Percentiles rank a stretch among this genome's conserved stretches.
Evolutionary conservation across 2,329 filamentous ascomycete genomes (phyloP).

Genomic region (Cercospora janseana): DNA sequence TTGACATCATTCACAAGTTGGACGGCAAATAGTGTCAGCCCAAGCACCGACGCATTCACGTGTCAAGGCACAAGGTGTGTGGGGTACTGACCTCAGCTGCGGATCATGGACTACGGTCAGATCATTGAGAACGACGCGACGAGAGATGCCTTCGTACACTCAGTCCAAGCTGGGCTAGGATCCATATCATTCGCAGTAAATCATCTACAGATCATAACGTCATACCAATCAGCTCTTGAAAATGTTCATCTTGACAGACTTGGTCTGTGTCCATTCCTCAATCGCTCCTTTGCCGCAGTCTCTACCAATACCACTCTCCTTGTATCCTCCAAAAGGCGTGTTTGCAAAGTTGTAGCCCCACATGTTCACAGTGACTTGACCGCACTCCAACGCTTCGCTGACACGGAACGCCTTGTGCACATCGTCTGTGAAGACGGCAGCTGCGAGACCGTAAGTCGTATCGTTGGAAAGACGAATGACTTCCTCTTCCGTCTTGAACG

Average conservation of each 20-base stretch:
- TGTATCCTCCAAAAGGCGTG: conserved; percentile 17
- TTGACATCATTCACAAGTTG: too few relatives aligned
- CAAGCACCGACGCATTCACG: too few relatives aligned
- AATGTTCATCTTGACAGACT: background rate
- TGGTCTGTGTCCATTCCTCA: background rate
- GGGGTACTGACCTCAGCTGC: too few relatives aligned
- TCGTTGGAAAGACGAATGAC: conserved; percentile 50
- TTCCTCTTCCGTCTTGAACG: conserved; percentile 49
- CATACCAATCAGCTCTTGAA: background rate
- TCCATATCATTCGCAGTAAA: too few relatives aligned
- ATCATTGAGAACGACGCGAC: too few relatives aligned
- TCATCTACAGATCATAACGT: too few relatives aligned
- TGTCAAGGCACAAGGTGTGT: too few relatives aligned
- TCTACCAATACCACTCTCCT: conserved; percentile 43
- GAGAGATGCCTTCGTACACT: too few relatives aligned
- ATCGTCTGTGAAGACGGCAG: conserved; percentile 71
- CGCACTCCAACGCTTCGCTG: conserved; percentile 55
- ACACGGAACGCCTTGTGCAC: conserved; percentile 49
- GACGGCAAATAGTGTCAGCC: too few relatives aligned
- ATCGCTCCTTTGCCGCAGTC: background rate
- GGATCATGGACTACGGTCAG: too few relatives aligned
- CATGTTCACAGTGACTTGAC: conserved; percentile 33
- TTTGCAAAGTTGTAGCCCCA: background rate
- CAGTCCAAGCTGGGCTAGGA: too few relatives aligned
- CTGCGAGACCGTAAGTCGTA: conserved; percentile 71